These are phyloP conservation scores for Phycomyces blakesleeanus DNA, from an alignment of 192 early-diverging fungal genomes.

Conservation along the genomic window DNA sequence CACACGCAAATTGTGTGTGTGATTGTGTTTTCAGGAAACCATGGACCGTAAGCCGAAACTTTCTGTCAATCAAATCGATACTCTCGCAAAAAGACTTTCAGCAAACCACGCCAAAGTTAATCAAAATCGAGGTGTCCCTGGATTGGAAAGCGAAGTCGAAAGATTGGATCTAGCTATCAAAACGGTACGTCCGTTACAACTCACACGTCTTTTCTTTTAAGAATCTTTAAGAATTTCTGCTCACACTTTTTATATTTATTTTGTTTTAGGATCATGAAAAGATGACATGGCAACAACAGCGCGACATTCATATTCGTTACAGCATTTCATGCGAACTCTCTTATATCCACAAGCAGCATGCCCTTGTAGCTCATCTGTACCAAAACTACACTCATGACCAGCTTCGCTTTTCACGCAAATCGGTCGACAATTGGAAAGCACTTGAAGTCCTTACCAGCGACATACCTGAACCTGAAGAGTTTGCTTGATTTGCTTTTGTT, in stretches of 20 bases:
- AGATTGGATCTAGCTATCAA: slow-evolving; percentile 32
- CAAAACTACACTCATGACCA: slow-evolving; percentile 59
- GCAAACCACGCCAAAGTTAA: slow-evolving; percentile 47
- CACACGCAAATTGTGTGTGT: not conserved
- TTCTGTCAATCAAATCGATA: slow-evolving; percentile 44
- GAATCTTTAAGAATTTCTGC: too few species aligned
- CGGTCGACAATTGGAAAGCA: slow-evolving; percentile 54
- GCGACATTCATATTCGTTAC: slow-evolving; percentile 44
- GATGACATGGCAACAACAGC: slow-evolving; percentile 44
- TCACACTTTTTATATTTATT: not conserved
- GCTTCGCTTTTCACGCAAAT: slow-evolving; percentile 48
- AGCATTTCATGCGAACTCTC: slow-evolving; percentile 56
- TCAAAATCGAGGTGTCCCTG: slow-evolving; percentile 38
- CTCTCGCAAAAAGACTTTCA: slow-evolving; percentile 46
- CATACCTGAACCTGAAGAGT: slow-evolving; percentile 44
- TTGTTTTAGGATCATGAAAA: slow-evolving; percentile 54
- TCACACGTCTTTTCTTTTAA: too few species aligned
- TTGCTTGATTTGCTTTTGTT: slow-evolving; percentile 3
- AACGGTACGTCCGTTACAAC: slow-evolving; percentile 28
- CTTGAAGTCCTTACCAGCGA: slow-evolving; percentile 44
- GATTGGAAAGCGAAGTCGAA: slow-evolving; percentile 41
- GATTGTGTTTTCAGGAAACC: slow-evolving; percentile 36
- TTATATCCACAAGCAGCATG: slow-evolving; percentile 58
- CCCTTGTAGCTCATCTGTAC: slow-evolving; percentile 54
- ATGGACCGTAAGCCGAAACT: slow-evolving; percentile 46